Percentiles rank a stretch among this genome's conserved stretches.
Evolutionary conservation across 805 yeast species (phyloP).

Genomic region (Wickerhamomyces rabaulensis): DNA sequence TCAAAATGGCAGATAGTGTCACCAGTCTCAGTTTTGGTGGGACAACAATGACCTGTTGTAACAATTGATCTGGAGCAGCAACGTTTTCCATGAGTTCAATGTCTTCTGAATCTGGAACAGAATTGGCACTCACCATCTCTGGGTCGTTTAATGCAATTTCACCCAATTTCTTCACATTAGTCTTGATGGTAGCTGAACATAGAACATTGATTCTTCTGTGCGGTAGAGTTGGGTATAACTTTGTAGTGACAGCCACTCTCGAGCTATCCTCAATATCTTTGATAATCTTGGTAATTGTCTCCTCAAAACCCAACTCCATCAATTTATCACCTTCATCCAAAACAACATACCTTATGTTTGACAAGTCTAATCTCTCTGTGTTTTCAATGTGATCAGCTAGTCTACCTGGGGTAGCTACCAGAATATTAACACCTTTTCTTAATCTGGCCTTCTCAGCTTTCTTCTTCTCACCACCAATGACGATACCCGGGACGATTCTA

Average conservation of each 20-base stretch:
- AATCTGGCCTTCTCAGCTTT: slow-evolving; percentile 94
- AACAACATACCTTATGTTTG: slow-evolving; percentile 79
- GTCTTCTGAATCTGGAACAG: slow-evolving; percentile 27
- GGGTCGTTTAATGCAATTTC: slow-evolving; percentile 71
- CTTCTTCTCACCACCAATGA: slow-evolving; percentile 97
- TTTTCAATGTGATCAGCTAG: slow-evolving; percentile 91
- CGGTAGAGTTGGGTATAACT: slow-evolving; percentile 57
- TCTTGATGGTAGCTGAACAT: slow-evolving; percentile 92
- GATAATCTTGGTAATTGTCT: slow-evolving; percentile 76
- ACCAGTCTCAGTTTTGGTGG: slow-evolving; percentile 92
- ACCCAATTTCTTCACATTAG: slow-evolving; percentile 75
- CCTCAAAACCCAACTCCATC: slow-evolving; percentile 95
- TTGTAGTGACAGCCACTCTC: slow-evolving; percentile 32
- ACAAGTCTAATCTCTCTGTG: slow-evolving; percentile 67
- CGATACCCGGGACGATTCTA: slow-evolving; percentile 89
- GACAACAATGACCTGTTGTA: slow-evolving; percentile 74
- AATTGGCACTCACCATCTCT: slow-evolving; percentile 46
- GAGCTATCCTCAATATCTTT: slow-evolving; percentile 42
- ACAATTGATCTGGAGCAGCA: slow-evolving; percentile 85
- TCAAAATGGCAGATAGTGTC: slow-evolving; percentile 63
- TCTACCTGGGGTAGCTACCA: slow-evolving; percentile 98
- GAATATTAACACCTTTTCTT: slow-evolving; percentile 90
- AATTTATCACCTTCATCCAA: slow-evolving; percentile 96
- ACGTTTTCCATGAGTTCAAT: slow-evolving; percentile 23
- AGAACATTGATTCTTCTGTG: slow-evolving; percentile 65